Base-by-base conservation (phyloP, 129 eudicot genomes). In the Flaveria linearis region DNA sequence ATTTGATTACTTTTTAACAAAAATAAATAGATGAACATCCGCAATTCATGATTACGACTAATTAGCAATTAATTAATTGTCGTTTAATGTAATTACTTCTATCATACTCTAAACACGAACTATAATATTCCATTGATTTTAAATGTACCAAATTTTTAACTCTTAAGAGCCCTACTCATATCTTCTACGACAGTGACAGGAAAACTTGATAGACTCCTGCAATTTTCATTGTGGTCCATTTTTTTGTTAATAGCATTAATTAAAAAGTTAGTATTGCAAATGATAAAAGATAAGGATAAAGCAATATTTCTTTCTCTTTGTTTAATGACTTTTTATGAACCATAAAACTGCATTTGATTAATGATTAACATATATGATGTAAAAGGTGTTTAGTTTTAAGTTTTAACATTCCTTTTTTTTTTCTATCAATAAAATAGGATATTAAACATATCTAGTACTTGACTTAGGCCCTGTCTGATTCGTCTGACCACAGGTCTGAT, bases 241-340 rank as follows among this genome's bases (percentile, higher is more conserved):
- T 61, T 28, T 61, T 10, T n/a, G 42, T 61, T 14, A 26, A 26
- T 62, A 62, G 39, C 7, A 26, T 28, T 62, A 26, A 26, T 13
- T 62, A 4, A 62, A 62, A 26, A 58, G 2, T 22, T 2, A 41
- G 8, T 23, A 39, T 57, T 74, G 42, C 30, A 43, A 26, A 74
- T 74, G 15, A 74, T 43, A 58, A 45, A 4, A 74, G 56, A 60
- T 43, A 20, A 60, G 60, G 71, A 20, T 25, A 61, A 74, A 74
- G 71, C n/a, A 15, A n/a, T 61, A 56, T 45, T 60, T 60, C 57
- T 45, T 74, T 74, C 46, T 74, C 71, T 43, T 62, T 42, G 13
- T 4, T 61, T 74, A 28, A 16, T 60, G 78, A 61, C 60, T 61
- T 74, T 74, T 74, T 63, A 43, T 74, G 78, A 58, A 74, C 78